Evolutionary conservation across 169 alveolate genomes (phyloP).

Genomic region (Theileria equi): DNA sequence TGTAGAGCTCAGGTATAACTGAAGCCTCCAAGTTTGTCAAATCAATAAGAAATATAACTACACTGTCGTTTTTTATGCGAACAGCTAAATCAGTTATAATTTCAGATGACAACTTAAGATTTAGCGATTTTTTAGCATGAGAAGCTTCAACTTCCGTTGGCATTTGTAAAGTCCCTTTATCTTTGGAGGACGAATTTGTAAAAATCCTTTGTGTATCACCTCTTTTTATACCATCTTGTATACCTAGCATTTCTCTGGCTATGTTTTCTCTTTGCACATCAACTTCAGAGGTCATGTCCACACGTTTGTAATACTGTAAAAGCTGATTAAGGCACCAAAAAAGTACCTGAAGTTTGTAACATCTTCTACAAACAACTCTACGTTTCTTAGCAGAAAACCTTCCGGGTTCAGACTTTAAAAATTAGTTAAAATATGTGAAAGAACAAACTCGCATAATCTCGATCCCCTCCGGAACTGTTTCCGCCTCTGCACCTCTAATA

Average conservation of each 20-base stretch:
- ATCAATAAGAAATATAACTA: conserved; percentile 78
- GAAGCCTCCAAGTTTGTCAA: conserved; percentile 80
- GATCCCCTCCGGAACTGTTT: conserved; percentile 72
- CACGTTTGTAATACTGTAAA: conserved; percentile 49
- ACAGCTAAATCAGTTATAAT: conserved; percentile 48
- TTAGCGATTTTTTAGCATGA: conserved; percentile 6
- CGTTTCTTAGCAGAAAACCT: conserved; percentile 57
- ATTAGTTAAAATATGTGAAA: not conserved
- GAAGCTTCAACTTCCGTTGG: conserved; percentile 35
- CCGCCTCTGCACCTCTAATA: conserved; percentile 70
- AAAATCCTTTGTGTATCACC: not conserved
- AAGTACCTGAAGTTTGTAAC: conserved; percentile 70
- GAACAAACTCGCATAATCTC: conserved; percentile 60
- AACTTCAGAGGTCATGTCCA: conserved; percentile 32
- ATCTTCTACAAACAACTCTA: conserved; percentile 68
- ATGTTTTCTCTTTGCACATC: conserved; percentile 6
- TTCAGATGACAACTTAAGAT: conserved; percentile 41
- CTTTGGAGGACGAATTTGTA: not conserved
- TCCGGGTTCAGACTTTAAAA: conserved; percentile 46
- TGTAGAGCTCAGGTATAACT: conserved; percentile 81
- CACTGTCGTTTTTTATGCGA: conserved; percentile 67
- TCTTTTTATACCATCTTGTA: conserved; percentile 4
- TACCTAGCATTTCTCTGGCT: not conserved
- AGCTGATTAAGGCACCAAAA: not conserved
- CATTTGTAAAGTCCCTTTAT: conserved; percentile 17